A percentile compares a stretch with the other conserved stretches of the same genome.
Evolutionary conservation across 306 rosid genomes (phyloP).

Genomic region (Inga leiocalycina): DNA sequence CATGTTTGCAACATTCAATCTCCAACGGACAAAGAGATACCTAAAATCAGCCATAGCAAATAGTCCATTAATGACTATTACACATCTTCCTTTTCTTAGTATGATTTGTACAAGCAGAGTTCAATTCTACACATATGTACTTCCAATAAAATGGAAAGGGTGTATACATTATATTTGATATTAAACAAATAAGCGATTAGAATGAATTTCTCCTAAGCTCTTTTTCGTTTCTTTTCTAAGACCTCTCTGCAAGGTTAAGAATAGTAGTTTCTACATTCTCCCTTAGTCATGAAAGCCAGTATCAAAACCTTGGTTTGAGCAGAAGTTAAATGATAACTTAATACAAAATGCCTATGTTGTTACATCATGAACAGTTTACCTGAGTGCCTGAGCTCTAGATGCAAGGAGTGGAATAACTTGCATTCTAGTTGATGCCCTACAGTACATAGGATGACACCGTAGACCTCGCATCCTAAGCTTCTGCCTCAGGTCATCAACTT

Average conservation of each 20-base stretch:
- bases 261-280: neutral
- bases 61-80: neutral
- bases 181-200: neutral
- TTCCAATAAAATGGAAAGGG: neutral
- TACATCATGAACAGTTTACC: constrained; percentile 40
- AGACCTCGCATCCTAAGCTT: constrained; percentile 77
- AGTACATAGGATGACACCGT: constrained; percentile 77
- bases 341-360: neutral
- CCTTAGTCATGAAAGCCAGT: neutral
- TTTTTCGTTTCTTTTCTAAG: neutral
- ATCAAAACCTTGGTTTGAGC: constrained; percentile 1
- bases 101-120: neutral
- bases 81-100: neutral
- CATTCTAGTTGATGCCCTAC: constrained; percentile 60
- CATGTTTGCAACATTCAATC: constrained; percentile 82
- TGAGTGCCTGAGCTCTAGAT: constrained; percentile 76
- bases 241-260: neutral
- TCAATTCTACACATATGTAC: neutral
- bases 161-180: neutral
- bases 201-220: neutral
- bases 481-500: constrained; percentile 71
- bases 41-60: constrained; percentile 38
- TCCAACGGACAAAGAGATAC: constrained; percentile 91
- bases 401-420: constrained; percentile 70
- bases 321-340: neutral